Base-by-base conservation (phyloP, 2,329 filamentous ascomycete genomes). In the Trichoderma sp. region DNA sequence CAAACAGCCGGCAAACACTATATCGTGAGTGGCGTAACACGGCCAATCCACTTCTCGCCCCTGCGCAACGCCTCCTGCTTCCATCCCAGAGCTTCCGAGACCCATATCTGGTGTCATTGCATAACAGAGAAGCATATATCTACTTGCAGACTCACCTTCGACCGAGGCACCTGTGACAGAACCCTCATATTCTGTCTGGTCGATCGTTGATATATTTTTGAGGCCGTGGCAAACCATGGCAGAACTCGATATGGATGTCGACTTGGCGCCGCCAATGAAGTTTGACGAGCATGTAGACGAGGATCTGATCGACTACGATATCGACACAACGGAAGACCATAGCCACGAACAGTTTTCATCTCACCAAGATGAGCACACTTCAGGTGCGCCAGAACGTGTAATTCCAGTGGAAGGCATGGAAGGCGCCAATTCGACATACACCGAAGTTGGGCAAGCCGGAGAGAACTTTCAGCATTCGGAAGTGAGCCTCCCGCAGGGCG, bases 271-370 rank as follows among this genome's bases (percentile, higher is more conserved):
- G 43, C 76, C 76, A 37, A 70, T 72, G 37, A 71, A 69, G 46
- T 59, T 75, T 8, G 75, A 74, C 26, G 66, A 60, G 5, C 73
- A 71, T 28, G 68, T 71, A 8, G 77, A 79, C 49, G 76, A 80
- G 16, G 80, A 81, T 67, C 71, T 80, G 28, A 79, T 81, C 60
- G 76, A 79, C 68, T 81, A 80, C 51, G 80, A 81, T 34, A 79
- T 76, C 63, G 80, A 77, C 52, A 64, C 71, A 26, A 68, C 69
- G 2, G 75, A 75, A 37, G 68, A 71, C 11, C 71, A 69, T 26
- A 64, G 52, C 6, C 59, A 68, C 28, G 46, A 56, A 7, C 54
- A 24, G 14, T 63, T 32, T 59, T n/a, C 66, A 11, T 54, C 66
- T n/a, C 65, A 70, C 32, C 52, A 51, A 10, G 66, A 68, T 24